phyloP scores from a whole-genome alignment of 2,329 filamentous ascomycete genomes.

The Magnaporthiopsis incrustans region DNA sequence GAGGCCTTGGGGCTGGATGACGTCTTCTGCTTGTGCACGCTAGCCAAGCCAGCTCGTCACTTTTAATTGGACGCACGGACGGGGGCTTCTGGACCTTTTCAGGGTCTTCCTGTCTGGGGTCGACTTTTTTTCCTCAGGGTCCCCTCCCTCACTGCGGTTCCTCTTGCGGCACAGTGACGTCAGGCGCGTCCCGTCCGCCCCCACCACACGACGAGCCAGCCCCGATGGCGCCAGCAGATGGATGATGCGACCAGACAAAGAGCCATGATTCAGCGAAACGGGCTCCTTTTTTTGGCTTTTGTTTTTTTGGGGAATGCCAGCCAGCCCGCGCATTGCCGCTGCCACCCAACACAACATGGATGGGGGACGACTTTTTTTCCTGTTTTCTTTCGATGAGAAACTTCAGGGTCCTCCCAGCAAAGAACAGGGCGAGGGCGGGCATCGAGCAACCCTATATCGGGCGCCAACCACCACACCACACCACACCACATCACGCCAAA shows the following conservation, averaged over 20 bases:
- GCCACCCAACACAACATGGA: too few species aligned
- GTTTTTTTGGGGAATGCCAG: neutral
- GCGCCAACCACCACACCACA: too few species aligned
- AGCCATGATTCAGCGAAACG: neutral
- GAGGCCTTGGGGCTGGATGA: neutral
- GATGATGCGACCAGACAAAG: neutral
- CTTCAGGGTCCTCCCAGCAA: neutral
- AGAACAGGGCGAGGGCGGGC: neutral
- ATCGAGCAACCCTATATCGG: too few species aligned
- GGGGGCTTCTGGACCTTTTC: neutral
- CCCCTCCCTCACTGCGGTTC: too few species aligned
- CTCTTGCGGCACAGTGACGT: neutral
- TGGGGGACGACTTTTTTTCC: too few species aligned
- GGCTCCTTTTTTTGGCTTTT: neutral
- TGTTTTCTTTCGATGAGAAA: neutral
- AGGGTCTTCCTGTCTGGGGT: neutral
- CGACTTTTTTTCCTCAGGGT: neutral
- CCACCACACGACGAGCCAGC: neutral
- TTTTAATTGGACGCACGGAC: neutral
- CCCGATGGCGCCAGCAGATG: neutral
- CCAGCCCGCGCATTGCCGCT: neutral
- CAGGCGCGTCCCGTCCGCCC: neutral
- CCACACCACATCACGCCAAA: too few species aligned
- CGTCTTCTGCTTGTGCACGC: neutral
- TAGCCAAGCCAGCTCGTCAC: neutral